Evolutionary conservation across 805 yeast genomes (phyloP), one percentile per base, ranked within the genome.

Genomic region (Komagataella mondaviorum): DNA sequence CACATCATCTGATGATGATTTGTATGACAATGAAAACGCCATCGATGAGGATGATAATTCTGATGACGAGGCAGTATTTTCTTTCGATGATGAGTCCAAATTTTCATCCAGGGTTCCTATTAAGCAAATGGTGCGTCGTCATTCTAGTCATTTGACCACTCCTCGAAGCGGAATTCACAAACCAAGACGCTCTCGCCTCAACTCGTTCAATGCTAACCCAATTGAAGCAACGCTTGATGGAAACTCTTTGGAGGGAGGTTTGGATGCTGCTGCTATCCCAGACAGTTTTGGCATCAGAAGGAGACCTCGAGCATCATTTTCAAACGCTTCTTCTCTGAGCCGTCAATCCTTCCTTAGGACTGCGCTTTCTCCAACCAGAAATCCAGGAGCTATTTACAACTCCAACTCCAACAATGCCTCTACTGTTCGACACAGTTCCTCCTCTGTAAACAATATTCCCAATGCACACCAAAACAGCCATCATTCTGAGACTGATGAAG

Each of bases 401-500:
- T 59, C 63, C 48, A 56, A 59, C 23, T 60, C 65, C 50, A 62
- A 55, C 30, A 58, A 60, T 36, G 51, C 59, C 7, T 57, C 30
- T 7, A 45, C 47, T 14, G 22, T 14, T 6, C 22, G 24, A 22
- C 30, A 23, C 22, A 45, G 47, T 18, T n/a, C 30, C 18, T 22
- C 47, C 24, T 45, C 47, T 14, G 30, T 45, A 22, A 45, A 45
- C 47, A 22, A 45, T 12, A 30, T 30, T 14, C 39, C 39, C 2
- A 30, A 30, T 8, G 39, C 39, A 12, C 39, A 6, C 10, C 39
- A 12, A 30, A 30, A 30, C 14, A n/a, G 22, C 6, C 58, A 59
- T 20, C 70, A 65, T 50, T 75, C 81, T 47, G 95, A 88, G 60
- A 91, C 99, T 0, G 99, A 91, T 65, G 98, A 91, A 62, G 99